A percentile compares a stretch with the other conserved stretches of the same genome.
Conservation (phyloP, 2,329 filamentous ascomycete genomes). For the Beauveria pseudobassiana region DNA sequence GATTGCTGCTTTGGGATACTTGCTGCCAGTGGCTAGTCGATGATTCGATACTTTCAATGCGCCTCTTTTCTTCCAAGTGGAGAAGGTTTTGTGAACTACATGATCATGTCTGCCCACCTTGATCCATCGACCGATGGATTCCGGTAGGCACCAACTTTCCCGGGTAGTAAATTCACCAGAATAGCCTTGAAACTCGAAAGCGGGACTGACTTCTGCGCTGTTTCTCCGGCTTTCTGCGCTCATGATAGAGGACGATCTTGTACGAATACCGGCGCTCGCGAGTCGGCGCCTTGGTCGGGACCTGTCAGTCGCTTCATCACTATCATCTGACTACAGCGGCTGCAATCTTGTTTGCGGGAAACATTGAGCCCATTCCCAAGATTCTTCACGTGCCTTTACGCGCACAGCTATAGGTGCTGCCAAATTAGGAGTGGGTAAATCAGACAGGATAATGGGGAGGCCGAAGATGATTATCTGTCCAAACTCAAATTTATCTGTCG, state of each 20-base stretch:
- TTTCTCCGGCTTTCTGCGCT: no score
- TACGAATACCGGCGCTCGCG: not conserved
- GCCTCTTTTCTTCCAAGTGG: not conserved
- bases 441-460: no score
- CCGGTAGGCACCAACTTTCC: no score
- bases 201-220: no score
- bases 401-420: slow-evolving; percentile 21
- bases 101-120: not conserved
- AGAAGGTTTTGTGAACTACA: not conserved
- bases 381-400: slow-evolving; percentile 20
- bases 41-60: no score
- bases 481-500: no score
- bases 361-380: slow-evolving; percentile 20
- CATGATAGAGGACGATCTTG: no score
- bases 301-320: not conserved
- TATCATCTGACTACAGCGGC: slow-evolving; percentile 17
- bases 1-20: no score
- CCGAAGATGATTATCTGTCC: not conserved
- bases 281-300: not conserved
- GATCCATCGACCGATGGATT: not conserved
- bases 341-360: slow-evolving; percentile 18
- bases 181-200: no score
- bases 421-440: slow-evolving; percentile 27
- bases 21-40: no score
- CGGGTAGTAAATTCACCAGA: no score